Base-by-base conservation (phyloP, 179 eudicot genomes). In the Corrigiola litoralis region DNA sequence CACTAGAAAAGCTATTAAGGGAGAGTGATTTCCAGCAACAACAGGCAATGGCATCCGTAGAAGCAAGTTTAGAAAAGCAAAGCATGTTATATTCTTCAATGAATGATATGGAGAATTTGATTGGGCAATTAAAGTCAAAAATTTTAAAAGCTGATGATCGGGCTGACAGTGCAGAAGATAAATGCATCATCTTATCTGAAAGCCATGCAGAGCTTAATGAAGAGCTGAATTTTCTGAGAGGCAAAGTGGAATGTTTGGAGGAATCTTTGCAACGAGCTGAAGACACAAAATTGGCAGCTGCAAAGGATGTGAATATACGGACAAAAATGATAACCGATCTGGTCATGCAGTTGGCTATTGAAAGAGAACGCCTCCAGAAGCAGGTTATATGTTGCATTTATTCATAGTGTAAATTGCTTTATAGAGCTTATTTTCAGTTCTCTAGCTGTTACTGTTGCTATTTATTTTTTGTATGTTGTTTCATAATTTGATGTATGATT, bases 361-460 rank as follows among this genome's bases (percentile, higher is more conserved):
- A 94, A 78, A 86, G 99, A 79, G 90, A 88, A 61, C 89, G 82
- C 74, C 88, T 94, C 58, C 86, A 81, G 65, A 88, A 86, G 59
- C 94, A 94, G 97, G 99, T 94, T 54, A 29, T 33, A 24, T 45
- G 2, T 49, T 1, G 28, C 53, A 9, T 55, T 45, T 18, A 9
- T 36, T 11, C n/a, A 32, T 21, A 18, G 38, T 28, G 31, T 38
- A 12, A 27, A 36, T 37, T 16, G 17, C 28, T 37, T 28, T 63
- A 58, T 24, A 28, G 54, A 40, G 24, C 20, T 21, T 5, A 5
- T 47, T 46, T 58, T 33, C 51, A 40, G 17, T 56, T 28, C 7
- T 42, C 7, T 31, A 24, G 23, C 20, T 32, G 10, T 27, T 63
- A 41, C 24, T 48, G 44, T 48, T 53, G 23, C 31, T 14, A 36